These are phyloP conservation scores for Chrysoporthe austroafricana DNA, from an alignment of 2,329 filamentous ascomycete species.

Conservation along the genomic window DNA sequence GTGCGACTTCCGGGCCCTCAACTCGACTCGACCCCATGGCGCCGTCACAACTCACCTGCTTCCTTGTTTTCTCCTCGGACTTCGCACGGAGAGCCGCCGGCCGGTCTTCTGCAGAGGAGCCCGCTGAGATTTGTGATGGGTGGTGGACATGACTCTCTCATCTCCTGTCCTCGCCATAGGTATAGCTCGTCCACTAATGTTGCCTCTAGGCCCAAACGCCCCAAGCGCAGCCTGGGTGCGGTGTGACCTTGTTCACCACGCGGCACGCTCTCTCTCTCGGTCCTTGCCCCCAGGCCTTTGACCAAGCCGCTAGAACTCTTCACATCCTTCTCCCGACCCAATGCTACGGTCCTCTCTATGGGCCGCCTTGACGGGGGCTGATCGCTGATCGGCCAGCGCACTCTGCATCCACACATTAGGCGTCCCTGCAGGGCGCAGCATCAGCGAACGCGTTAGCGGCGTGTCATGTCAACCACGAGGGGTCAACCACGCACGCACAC, in stretches of 20 bases:
- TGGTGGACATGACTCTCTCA: slow-evolving; percentile 23
- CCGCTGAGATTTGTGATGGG: not conserved
- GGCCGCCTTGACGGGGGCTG: slow-evolving; percentile 13
- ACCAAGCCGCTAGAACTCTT: slow-evolving; percentile 27
- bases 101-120: not conserved
- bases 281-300: slow-evolving; percentile 2
- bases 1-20: not conserved
- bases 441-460: slow-evolving; percentile 22
- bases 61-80: not conserved
- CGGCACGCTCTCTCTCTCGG: not conserved
- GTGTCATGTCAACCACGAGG: slow-evolving; percentile 15
- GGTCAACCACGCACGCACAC: not conserved
- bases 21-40: not conserved
- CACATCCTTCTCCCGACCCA: slow-evolving; percentile 20
- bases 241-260: not conserved
- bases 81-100: not conserved
- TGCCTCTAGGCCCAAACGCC: slow-evolving; percentile 19
- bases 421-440: slow-evolving; percentile 26
- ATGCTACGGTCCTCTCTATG: slow-evolving; percentile 18
- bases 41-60: not conserved
- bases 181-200: slow-evolving; percentile 20
- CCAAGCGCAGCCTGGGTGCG: slow-evolving; percentile 1
- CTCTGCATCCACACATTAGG: slow-evolving; percentile 25
- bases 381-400: slow-evolving; percentile 25
- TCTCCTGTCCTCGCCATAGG: slow-evolving; percentile 12